A percentile compares a stretch with the other conserved stretches of the same genome.
Conservation (phyloP, 495 filamentous ascomycete genomes). For the Talaromyces ruber region DNA sequence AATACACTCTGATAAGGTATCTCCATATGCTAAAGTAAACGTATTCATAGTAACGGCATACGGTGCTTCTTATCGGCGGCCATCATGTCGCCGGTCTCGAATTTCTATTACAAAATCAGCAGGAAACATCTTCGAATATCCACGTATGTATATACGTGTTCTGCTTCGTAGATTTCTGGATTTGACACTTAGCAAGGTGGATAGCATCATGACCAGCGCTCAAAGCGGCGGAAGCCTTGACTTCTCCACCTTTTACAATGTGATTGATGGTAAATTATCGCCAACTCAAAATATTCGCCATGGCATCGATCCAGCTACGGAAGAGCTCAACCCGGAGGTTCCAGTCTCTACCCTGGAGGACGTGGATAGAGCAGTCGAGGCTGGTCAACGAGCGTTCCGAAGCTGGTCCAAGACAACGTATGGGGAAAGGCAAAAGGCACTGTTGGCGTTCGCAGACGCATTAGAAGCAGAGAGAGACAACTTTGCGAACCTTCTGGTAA, state of each 20-base stretch:
- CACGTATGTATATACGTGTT: no score
- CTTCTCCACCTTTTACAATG: slow-evolving; percentile 35
- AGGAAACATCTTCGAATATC: no score
- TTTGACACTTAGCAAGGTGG: no score
- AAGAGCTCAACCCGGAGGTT: slow-evolving; percentile 42
- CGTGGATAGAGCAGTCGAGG: slow-evolving; percentile 42
- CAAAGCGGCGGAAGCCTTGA: slow-evolving; percentile 9
- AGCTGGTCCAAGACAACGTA: slow-evolving; percentile 41
- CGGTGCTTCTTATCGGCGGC: no score
- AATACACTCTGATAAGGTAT: background rate
- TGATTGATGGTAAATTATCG: slow-evolving; percentile 27
- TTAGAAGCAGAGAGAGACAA: slow-evolving; percentile 32
- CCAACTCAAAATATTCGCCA: slow-evolving; percentile 17
- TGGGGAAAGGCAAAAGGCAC: slow-evolving; percentile 45
- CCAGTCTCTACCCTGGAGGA: slow-evolving; percentile 42
- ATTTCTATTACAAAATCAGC: no score
- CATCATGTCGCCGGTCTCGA: no score
- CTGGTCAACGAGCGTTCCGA: slow-evolving; percentile 39
- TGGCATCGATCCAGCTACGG: slow-evolving; percentile 44
- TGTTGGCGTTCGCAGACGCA: slow-evolving; percentile 44
- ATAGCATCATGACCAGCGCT: no score
- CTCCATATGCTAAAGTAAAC: no score
- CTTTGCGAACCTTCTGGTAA: slow-evolving; percentile 40
- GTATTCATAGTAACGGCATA: no score
- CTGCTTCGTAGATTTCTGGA: no score